These are phyloP conservation scores for Diplogelasinospora grovesii DNA, from an alignment of 495 filamentous ascomycete species.

Conservation along the genomic window DNA sequence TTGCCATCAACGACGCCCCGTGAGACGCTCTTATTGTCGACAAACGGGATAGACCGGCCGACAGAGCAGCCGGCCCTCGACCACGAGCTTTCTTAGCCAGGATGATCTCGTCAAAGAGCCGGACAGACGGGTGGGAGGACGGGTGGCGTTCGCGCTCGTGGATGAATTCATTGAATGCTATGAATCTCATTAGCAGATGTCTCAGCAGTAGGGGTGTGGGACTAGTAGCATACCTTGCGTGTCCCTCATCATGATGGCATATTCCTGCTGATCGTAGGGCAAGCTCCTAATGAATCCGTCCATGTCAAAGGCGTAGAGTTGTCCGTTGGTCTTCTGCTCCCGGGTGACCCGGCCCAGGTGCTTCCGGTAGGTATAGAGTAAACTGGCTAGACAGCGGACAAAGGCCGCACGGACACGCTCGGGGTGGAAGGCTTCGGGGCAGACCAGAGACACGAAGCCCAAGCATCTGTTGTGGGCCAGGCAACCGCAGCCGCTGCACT, in stretches of 20 bases:
- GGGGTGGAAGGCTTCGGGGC: constrained; percentile 80
- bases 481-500: constrained; percentile 71
- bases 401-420: constrained; percentile 91
- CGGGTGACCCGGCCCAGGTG: constrained; percentile 65
- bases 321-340: constrained; percentile 79
- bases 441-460: constrained; percentile 74
- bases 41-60: constrained; percentile 47
- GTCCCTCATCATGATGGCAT: constrained; percentile 78
- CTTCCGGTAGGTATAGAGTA: constrained; percentile 94
- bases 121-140: constrained; percentile 55
- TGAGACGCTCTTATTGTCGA: constrained; percentile 41
- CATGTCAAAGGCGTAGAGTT: constrained; percentile 92
- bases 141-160: constrained; percentile 73
- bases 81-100: constrained; percentile 90
- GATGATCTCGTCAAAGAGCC: constrained; percentile 93
- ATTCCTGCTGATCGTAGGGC: constrained; percentile 85
- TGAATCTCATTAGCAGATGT: constrained; percentile 1
- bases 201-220: constrained; percentile 1
- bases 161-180: constrained; percentile 94
- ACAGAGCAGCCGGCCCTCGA: constrained; percentile 40
- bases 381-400: constrained; percentile 85
- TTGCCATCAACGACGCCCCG: constrained; percentile 34
- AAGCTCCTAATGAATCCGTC: constrained; percentile 85
- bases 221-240: constrained; percentile 72
- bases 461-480: constrained; percentile 76